Base-by-base conservation (phyloP, 305 asterid genomes). In the Salvia sclarea region DNA sequence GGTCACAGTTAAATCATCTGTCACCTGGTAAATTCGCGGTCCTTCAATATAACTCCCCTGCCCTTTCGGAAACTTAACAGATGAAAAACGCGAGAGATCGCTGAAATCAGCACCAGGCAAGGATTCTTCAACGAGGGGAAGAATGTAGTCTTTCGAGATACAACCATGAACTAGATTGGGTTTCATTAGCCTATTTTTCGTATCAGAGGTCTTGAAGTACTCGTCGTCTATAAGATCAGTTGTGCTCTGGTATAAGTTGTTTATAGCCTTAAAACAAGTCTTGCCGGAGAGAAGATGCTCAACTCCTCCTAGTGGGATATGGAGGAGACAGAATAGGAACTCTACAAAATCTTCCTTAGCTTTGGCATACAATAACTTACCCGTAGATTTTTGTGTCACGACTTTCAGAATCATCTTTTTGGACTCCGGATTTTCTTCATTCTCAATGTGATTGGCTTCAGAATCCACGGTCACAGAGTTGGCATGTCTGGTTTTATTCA, bases 241-340 rank as follows among this genome's bases (percentile, higher is more conserved):
- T 8, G 13, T 1, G 20, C 24, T 61, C 18, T 6, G 9, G 3
- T 66, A 52, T 4, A 66, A 45, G n/a, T 69, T 58, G 49, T 57
- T 20, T 20, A 67, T 48, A 22, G 45, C 31, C 33, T 43, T 47
- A 0, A 77, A 1, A 24, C 22, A n/a, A 2, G 53, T n/a, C 1
- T 68, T 57, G 4, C 68, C 21, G 11, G 21, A 16, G 9, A 77
- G 1, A 8, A 77, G 66, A 1, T 16, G 45, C 12, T 10, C 69
- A 14, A 69, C 61, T 38, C 57, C 59, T 33, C 61, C 75, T 2
- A 72, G 41, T 0, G 81, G 78, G 21, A 77, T 72, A 4, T 21
- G 8, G 4, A 72, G 48, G 1, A 62, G 47, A 30, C 77, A 44
- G n/a, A 41, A 60, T 3, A 65, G 66, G 7, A 66, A 75, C 11